Base-by-base conservation (phyloP, 768 basidiomycete genomes). In the Chalciporus sphaerocephalus region DNA sequence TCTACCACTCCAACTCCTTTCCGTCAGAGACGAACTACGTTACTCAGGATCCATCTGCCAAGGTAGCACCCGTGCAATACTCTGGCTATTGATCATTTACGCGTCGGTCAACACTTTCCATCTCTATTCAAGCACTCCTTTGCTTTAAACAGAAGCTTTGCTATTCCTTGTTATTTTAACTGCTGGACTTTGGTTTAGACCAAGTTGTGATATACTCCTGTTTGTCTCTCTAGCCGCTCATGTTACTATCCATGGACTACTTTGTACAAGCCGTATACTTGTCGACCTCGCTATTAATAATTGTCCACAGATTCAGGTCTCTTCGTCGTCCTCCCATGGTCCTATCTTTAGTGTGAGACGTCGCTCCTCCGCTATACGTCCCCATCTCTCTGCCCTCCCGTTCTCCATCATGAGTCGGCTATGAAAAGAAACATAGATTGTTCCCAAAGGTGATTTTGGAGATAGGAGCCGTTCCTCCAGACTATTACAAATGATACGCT, bases 21-120 rank as follows among this genome's bases (percentile, higher is more conserved):
- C 62, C 67, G 25, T 52, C 62, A 44, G 58, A 58, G 42, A 44
- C 52, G 28, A 57, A 66, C 42, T 48, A 50, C 10, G 41, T 51
- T 8, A 47, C 42, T 24, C 28, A 61, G 61, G 52, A 44, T 48
- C 28, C 51, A 47, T 60, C 52, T 44, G 28, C 44, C 56, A 35
- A 38, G 42, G 42, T 30, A 42, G 54, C 25, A 42, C 30, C 30
- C 6, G 15, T n/a, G 30, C 71, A 74, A 21, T 65, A 67, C 46
- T 64, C 59, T 78, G 65, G 69, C 70, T 75, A 51, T 43, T 60
- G 48, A 57, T 5, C 15, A 7, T 5, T 32, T 32, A 32, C 27
- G n/a, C n/a, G n/a, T n/a, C n/a, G n/a, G n/a, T n/a, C n/a, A n/a
- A n/a, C n/a, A n/a, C n/a, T n/a, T n/a, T n/a, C n/a, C n/a, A n/a